Evolutionary conservation across 352 stramenopile species (phyloP).

Genomic region (Thraustotheca clavata): DNA sequence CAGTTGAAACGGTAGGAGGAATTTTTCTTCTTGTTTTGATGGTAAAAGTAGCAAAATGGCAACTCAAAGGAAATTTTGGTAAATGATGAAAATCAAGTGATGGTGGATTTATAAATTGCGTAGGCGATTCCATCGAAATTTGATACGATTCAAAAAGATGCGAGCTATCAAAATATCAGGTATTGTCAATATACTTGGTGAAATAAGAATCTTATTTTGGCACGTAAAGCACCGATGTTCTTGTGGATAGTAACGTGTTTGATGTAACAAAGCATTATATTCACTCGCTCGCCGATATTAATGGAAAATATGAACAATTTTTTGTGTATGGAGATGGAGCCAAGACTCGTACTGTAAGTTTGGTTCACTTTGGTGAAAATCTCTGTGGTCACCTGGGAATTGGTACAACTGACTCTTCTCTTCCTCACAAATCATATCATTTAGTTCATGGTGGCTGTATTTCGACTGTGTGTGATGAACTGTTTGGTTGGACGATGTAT

Average conservation of each 20-base stretch:
- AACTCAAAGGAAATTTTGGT: too few species aligned
- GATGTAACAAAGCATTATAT: constrained; percentile 18
- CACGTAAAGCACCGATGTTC: neutral
- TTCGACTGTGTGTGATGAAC: constrained; percentile 15
- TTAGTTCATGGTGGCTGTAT: constrained; percentile 20
- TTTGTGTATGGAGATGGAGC: constrained; percentile 7
- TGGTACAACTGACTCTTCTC: neutral
- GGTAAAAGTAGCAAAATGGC: too few species aligned
- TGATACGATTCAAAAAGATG: neutral
- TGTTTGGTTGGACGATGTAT: constrained; percentile 22
- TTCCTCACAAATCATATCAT: neutral
- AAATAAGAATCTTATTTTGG: neutral
- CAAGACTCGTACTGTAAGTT: constrained; percentile 11
- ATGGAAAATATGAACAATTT: constrained; percentile 19
- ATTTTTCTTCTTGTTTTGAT: too few species aligned
- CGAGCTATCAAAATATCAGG: neutral
- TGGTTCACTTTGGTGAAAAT: constrained; percentile 19
- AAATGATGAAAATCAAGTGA: too few species aligned
- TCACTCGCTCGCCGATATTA: constrained; percentile 8
- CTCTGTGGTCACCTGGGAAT: constrained; percentile 16
- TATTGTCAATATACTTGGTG: neutral
- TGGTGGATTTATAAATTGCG: neutral
- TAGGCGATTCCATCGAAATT: constrained; percentile 6
- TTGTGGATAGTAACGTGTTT: constrained; percentile 13
- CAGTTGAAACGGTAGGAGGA: too few species aligned